Percentiles rank a stretch among this genome's conserved stretches.
phyloP scores from a whole-genome alignment of 1,284 basidiomycete species.

The Cutaneotrichosporon sp. region DNA sequence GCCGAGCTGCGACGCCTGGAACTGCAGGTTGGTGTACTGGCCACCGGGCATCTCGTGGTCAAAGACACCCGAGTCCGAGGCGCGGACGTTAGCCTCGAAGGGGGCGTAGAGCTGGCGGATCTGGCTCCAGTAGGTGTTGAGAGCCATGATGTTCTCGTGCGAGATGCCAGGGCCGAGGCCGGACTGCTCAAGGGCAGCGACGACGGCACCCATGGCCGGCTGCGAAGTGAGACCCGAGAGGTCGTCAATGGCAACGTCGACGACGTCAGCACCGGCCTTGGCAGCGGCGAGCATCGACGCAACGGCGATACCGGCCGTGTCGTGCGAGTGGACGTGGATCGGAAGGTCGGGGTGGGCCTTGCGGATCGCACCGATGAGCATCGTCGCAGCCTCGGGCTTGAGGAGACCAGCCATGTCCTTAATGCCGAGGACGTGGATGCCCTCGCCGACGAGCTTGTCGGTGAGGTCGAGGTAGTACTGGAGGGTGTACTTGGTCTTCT shows the following conservation, averaged over 20 bases:
- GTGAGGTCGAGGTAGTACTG: constrained; percentile 98
- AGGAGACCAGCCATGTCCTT: constrained; percentile 99
- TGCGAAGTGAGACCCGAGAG: constrained; percentile 99
- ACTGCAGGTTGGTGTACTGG: constrained; percentile 93
- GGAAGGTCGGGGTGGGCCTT: constrained; percentile 95
- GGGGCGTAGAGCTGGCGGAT: constrained; percentile 92
- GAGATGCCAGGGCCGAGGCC: constrained; percentile 93
- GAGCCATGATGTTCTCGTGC: constrained; percentile 93
- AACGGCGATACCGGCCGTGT: constrained; percentile 96
- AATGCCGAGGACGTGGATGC: constrained; percentile 95
- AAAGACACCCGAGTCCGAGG: constrained; percentile 95
- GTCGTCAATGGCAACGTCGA: constrained; percentile 98
- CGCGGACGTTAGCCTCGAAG: constrained; percentile 98
- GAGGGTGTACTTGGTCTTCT: constrained; percentile 96
- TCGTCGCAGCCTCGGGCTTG: constrained; percentile 87
- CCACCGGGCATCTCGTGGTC: constrained; percentile 98
- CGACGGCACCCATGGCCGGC: constrained; percentile 96
- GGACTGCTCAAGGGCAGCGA: constrained; percentile 92
- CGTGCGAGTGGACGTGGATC: constrained; percentile 99
- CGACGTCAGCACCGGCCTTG: constrained; percentile 92
- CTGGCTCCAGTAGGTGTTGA: constrained; percentile 98
- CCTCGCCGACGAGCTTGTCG: constrained; percentile 88
- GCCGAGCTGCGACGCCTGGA: constrained; percentile 97
- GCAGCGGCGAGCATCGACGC: constrained; percentile 96
- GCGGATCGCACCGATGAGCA: constrained; percentile 93